Conservation (phyloP, 805 yeast species). For the Candida caryicola region DNA sequence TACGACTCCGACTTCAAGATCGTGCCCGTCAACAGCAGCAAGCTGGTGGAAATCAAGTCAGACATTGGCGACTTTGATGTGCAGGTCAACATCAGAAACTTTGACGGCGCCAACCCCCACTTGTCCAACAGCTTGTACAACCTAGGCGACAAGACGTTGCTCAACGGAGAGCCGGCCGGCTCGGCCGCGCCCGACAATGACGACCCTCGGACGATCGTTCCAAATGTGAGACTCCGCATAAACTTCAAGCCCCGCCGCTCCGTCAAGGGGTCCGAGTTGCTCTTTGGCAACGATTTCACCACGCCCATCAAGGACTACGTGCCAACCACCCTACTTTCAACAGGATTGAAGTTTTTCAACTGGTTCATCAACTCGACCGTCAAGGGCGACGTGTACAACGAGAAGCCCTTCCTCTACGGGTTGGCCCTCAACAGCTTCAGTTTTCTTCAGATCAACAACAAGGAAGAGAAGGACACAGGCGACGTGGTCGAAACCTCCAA, state of each 20-base stretch:
- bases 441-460: slow-evolving; percentile 32
- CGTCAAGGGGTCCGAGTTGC: slow-evolving; percentile 50
- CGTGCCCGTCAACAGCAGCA: slow-evolving; percentile 45
- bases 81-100: slow-evolving; percentile 44
- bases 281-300: slow-evolving; percentile 70
- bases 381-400: slow-evolving; percentile 58
- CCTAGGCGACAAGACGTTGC: slow-evolving; percentile 23
- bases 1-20: slow-evolving; percentile 22
- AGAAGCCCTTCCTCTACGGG: slow-evolving; percentile 63
- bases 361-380: slow-evolving; percentile 63
- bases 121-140: slow-evolving; percentile 30
- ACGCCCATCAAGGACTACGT: slow-evolving; percentile 55
- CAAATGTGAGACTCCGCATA: slow-evolving; percentile 34
- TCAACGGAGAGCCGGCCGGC: slow-evolving; percentile 19
- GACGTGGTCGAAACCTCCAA: slow-evolving; percentile 7
- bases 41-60: slow-evolving; percentile 35
- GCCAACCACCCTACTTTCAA: slow-evolving; percentile 47
- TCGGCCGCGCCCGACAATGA: slow-evolving; percentile 6
- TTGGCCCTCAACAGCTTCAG: slow-evolving; percentile 58
- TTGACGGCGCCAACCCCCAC: slow-evolving; percentile 43
- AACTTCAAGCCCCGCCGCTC: slow-evolving; percentile 41
- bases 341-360: slow-evolving; percentile 56
- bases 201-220: slow-evolving; percentile 8
- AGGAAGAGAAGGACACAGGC: slow-evolving; percentile 8
- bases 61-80: slow-evolving; percentile 39